A percentile compares a stretch with the other conserved stretches of the same genome.
phyloP scores from a whole-genome alignment of 208 protist species.

The Entamoeba histolytica region DNA sequence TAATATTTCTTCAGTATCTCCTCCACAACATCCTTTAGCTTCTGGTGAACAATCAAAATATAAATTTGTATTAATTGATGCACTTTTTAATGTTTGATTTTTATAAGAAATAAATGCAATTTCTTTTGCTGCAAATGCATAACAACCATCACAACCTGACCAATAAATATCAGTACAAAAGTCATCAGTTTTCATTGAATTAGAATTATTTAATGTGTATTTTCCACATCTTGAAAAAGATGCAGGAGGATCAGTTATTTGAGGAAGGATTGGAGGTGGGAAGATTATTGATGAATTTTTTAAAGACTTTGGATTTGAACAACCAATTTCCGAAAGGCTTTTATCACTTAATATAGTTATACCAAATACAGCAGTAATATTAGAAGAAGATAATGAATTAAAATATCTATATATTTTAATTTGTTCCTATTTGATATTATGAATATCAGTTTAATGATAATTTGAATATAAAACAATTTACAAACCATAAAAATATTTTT shows the following conservation, averaged over 20 bases:
- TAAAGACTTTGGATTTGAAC: neutral
- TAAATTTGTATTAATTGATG: neutral
- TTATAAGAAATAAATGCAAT: neutral
- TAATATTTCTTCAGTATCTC: neutral
- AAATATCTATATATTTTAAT: neutral
- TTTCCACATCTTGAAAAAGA: neutral
- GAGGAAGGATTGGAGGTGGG: neutral
- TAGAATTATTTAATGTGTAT: neutral
- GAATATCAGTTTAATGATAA: neutral
- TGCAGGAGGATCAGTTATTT: neutral
- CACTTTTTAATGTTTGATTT: neutral
- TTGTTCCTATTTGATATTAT: neutral
- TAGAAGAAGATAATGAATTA: neutral
- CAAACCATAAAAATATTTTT: neutral
- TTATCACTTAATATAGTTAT: neutral
- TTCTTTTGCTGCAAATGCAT: neutral
- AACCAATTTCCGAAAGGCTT: neutral
- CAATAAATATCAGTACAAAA: neutral
- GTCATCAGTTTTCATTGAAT: neutral
- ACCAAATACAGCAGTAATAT: neutral
- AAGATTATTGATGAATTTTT: neutral
- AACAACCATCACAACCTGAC: neutral
- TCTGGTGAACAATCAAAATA: neutral
- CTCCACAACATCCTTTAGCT: neutral
- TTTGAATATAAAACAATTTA: neutral